Conservation (phyloP, 768 basidiomycete genomes). For the Phylloporus scabripes region DNA sequence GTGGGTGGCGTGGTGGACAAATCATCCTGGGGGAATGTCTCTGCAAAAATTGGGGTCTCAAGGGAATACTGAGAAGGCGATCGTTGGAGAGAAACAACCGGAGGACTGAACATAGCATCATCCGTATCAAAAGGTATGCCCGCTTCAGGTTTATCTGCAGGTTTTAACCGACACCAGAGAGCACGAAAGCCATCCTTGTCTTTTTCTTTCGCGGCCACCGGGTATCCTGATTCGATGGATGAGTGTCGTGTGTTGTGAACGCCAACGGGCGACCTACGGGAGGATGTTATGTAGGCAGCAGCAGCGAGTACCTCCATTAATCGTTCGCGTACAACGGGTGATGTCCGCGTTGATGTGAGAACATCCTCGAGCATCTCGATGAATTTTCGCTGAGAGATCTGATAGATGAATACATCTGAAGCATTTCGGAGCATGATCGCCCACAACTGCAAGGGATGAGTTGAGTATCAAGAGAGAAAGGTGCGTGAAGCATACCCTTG, state of each 20-base stretch:
- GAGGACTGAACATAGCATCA: conserved; percentile 76
- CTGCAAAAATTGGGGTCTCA: conserved; percentile 35
- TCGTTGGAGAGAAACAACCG: conserved; percentile 35
- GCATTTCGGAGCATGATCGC: conserved; percentile 86
- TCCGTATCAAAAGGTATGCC: conserved; percentile 75
- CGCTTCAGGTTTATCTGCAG: conserved; percentile 75
- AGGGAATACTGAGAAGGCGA: conserved; percentile 26
- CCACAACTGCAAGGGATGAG: conserved; percentile 56
- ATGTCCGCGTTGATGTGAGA: conserved; percentile 53
- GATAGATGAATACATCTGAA: conserved; percentile 61
- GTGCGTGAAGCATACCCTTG: conserved; percentile 46
- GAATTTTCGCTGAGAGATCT: conserved; percentile 72
- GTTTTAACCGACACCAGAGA: conserved; percentile 79
- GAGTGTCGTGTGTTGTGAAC: neutral
- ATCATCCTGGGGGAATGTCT: conserved; percentile 30
- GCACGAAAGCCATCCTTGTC: conserved; percentile 55
- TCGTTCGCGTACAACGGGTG: conserved; percentile 77
- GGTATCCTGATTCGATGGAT: conserved; percentile 15
- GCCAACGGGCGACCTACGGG: conserved; percentile 14
- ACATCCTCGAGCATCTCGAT: conserved; percentile 75
- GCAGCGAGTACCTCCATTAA: conserved; percentile 78
- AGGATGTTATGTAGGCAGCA: conserved; percentile 51
- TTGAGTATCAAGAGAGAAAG: neutral
- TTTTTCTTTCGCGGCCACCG: conserved; percentile 22
- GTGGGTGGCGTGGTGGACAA: conserved; percentile 21